Conservation (phyloP, 2,329 filamentous ascomycete species). For the Penicillium vulpinum region DNA sequence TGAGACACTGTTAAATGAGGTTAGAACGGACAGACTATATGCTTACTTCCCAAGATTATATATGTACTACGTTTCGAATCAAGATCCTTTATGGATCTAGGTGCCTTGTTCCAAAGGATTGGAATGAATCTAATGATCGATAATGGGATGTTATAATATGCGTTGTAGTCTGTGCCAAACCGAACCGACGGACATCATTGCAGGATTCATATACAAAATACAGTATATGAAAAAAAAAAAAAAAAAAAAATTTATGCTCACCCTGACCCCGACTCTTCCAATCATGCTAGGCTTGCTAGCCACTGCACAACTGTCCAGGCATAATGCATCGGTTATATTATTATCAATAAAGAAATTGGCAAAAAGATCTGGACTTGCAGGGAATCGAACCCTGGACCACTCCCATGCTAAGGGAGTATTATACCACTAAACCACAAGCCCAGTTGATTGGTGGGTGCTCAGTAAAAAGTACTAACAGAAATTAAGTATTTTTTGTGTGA, state of each 20-base stretch:
- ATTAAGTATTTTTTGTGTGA: too few species aligned
- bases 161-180: not conserved
- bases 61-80: not conserved
- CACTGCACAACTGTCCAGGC: too few species aligned
- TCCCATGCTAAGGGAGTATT: constrained; percentile 51
- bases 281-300: not conserved
- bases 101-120: not conserved
- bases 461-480: too few species aligned
- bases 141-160: not conserved
- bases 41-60: not conserved
- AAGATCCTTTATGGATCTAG: not conserved
- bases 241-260: not conserved
- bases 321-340: too few species aligned
- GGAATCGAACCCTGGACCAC: constrained; percentile 53
- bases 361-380: constrained; percentile 44
- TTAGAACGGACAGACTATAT: not conserved
- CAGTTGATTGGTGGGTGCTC: not conserved
- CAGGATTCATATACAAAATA: not conserved
- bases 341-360: too few species aligned
- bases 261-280: not conserved
- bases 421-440: constrained; percentile 51
- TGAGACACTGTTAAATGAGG: not conserved
- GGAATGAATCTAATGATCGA: not conserved
- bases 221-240: too few species aligned
- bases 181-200: not conserved